Evolutionary conservation across 257 asterid genomes (phyloP), one percentile per base, ranked within the genome.

Genomic region (Knoxia roxburghii): DNA sequence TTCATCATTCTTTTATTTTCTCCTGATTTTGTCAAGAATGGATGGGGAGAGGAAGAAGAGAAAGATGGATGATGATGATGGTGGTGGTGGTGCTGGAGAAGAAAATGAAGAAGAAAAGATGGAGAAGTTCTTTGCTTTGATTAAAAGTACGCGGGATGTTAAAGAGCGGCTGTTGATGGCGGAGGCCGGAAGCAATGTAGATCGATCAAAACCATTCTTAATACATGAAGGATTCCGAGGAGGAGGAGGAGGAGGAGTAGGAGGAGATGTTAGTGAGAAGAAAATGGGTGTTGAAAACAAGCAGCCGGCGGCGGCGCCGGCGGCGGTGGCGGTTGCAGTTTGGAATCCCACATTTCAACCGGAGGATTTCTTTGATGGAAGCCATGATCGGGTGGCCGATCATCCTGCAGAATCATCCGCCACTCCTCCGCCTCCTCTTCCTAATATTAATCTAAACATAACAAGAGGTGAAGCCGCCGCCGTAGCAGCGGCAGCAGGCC

Each of bases 311-410:
- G 37, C 20, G 14, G 40, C 39, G 61, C 7, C 33, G 30, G 7
- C 32, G 29, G 3, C 30, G 0, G 12, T 2, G n/a, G 21, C 58
- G 15, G 68, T 18, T 24, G 75, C 66, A 41, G 66, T 67, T n/a
- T 79, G 75, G 74, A 64, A 66, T 10, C 81, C 81, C 24, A 40
- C 64, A 20, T 77, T 65, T 39, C 72, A 49, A 35, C 70, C 73
- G 33, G 71, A 53, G 62, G 81, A 76, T 67, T 76, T 76, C 75
- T n/a, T n/a, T n/a, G n/a, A 56, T 70, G 71, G 84, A 71, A 52
- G n/a, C n/a, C n/a, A n/a, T n/a, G 75, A 46, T 29, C 39, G 10
- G 15, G 13, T 43, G 4, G 1, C 40, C 23, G 30, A 61, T 39
- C 29, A 61, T 61, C 33, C 29, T 20, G 24, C 32, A 1, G 17